Conservation (phyloP, 371 early-diverging fungal species). For the Haplosporangium sp. region DNA sequence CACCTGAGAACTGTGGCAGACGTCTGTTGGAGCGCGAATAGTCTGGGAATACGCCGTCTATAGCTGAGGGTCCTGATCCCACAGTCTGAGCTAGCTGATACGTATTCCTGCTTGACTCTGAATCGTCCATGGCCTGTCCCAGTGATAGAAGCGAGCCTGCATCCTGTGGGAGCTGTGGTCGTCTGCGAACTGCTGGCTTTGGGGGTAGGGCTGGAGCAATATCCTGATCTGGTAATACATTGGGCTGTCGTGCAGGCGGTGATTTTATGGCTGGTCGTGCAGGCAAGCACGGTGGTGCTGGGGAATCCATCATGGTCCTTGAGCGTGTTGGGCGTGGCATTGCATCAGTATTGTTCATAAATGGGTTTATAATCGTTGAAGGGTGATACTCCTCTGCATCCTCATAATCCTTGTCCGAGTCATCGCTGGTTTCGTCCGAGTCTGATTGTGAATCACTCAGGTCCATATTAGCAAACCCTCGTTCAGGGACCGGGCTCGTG, state of each 20-base stretch:
- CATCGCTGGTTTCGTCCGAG: slow-evolving; percentile 47
- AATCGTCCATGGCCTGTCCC: slow-evolving; percentile 13
- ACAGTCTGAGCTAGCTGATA: slow-evolving; percentile 4
- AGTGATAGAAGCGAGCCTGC: slow-evolving; percentile 24
- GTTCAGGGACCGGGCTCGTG: slow-evolving; percentile 38
- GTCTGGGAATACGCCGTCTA: slow-evolving; percentile 52
- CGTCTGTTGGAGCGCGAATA: slow-evolving; percentile 53
- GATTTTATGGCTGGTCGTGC: slow-evolving; percentile 22
- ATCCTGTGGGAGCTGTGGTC: slow-evolving; percentile 28
- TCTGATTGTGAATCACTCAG: slow-evolving; percentile 51
- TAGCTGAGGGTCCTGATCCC: slow-evolving; percentile 24
- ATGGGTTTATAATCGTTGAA: slow-evolving; percentile 27
- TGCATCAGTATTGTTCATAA: slow-evolving; percentile 23
- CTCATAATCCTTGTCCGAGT: slow-evolving; percentile 52
- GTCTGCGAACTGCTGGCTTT: slow-evolving; percentile 38
- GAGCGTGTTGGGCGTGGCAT: slow-evolving; percentile 26
- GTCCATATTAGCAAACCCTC: slow-evolving; percentile 38
- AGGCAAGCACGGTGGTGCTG: slow-evolving; percentile 36
- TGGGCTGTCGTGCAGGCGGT: slow-evolving; percentile 15
- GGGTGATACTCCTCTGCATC: slow-evolving; percentile 36
- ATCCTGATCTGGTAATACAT: slow-evolving; percentile 21
- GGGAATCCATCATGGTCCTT: slow-evolving; percentile 19
- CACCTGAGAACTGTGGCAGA: slow-evolving; percentile 39
- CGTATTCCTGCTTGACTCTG: slow-evolving; percentile 17
- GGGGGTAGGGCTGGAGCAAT: slow-evolving; percentile 48